Percentiles rank a stretch among this genome's conserved stretches.
These are phyloP conservation scores for Mucor mucedo DNA, from an alignment of 371 early-diverging fungal species.

Conservation along the genomic window DNA sequence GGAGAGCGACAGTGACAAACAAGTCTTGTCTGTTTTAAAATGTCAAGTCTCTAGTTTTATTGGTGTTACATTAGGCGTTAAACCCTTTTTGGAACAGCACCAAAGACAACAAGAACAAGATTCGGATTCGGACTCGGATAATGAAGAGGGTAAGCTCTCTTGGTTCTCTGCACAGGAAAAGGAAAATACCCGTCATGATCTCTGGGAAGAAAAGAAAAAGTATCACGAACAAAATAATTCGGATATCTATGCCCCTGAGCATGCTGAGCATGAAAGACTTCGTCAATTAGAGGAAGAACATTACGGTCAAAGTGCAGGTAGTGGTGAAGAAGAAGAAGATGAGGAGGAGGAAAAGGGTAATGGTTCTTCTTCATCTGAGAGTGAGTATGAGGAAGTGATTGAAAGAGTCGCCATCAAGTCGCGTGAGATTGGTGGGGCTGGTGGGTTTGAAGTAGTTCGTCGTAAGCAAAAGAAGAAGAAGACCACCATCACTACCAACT, in stretches of 20 bases:
- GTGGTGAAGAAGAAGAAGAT: slow-evolving; percentile 13
- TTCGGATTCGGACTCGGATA: slow-evolving; percentile 24
- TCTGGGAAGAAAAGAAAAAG: slow-evolving; percentile 18
- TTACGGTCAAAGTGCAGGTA: slow-evolving; percentile 3
- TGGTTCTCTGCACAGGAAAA: slow-evolving; percentile 34
- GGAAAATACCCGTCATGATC: neutral
- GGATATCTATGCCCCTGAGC: slow-evolving; percentile 28
- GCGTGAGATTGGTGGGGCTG: slow-evolving; percentile 27
- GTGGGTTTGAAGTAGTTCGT: slow-evolving; percentile 23
- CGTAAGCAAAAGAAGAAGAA: slow-evolving; percentile 32
- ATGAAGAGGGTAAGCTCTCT: slow-evolving; percentile 26
- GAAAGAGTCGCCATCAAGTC: slow-evolving; percentile 26
- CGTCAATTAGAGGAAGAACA: slow-evolving; percentile 23
- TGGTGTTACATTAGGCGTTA: slow-evolving; percentile 31
- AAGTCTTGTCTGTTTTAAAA: slow-evolving; percentile 36
- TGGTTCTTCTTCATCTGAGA: slow-evolving; percentile 13
- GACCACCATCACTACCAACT: slow-evolving; percentile 14
- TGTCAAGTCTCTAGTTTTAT: slow-evolving; percentile 28
- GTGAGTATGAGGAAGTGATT: slow-evolving; percentile 31
- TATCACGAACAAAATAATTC: slow-evolving; percentile 14
- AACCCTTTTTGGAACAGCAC: slow-evolving; percentile 20
- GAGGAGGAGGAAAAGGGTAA: slow-evolving; percentile 5
- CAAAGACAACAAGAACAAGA: slow-evolving; percentile 5
- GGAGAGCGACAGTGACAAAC: slow-evolving; percentile 46
- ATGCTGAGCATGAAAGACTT: slow-evolving; percentile 27